Evolutionary conservation across 148 eudicot genomes (phyloP), one percentile per base, ranked within the genome.

Genomic region (Linanthus parryae): DNA sequence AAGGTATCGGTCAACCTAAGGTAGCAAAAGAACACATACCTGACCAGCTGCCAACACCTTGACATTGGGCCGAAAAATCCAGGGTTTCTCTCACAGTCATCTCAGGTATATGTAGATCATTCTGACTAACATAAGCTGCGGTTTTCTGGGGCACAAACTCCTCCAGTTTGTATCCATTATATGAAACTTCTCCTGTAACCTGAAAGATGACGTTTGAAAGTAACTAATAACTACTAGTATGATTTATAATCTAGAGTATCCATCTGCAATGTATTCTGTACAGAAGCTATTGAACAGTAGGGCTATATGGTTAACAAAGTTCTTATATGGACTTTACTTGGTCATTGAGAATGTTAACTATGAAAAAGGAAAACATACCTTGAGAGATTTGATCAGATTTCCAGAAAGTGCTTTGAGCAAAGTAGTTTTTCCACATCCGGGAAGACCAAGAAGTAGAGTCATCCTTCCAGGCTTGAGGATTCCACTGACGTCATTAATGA

Each of bases 381-480:
- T 59, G 36, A 84, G 66, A 58, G 87, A 74, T 50, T 61, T 72
- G 66, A 62, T 62, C 34, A 74, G 57, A 42, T 75, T 81, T 73
- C 82, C 84, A n/a, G 88, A 70, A 50, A 84, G 84, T 31, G 94
- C 77, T 67, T 73, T 75, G 53, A 84, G 29, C 12, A 84, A 59
- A 38, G 94, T 60, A 44, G 80, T 81, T 62, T 84, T 84, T 17
- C 94, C 88, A 52, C 84, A 74, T 50, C 87, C 86, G 3, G 85
- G 92, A 43, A 87, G 92, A 42, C 92, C 87, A 62, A 84, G 84
- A 42, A 84, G 55, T 37, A 84, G 59, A 31, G 82, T 77, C 67
- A 80, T 65, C 92, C 96, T 78, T 64, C 85, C 80, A 29, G 96
- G 92, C 73, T 75, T 80, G 52, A 80, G 69, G 40, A 76, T 59